phyloP scores from a whole-genome alignment of 2,329 filamentous ascomycete species.

The Xylaria polymorpha region DNA sequence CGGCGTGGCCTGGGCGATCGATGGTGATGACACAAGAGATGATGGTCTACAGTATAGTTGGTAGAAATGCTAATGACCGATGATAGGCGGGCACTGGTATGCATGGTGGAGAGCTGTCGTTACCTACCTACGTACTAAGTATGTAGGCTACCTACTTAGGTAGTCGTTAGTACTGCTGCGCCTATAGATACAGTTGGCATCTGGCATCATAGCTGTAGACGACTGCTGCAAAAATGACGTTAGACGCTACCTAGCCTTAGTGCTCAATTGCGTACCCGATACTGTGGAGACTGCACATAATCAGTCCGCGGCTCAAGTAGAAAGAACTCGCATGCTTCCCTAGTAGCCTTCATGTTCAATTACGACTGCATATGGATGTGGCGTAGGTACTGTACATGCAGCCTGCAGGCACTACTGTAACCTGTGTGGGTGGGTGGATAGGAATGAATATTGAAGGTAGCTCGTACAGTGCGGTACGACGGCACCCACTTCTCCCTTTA shows the following conservation, averaged over 20 bases:
- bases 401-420: neutral
- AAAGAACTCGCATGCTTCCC: neutral
- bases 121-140: too few relatives aligned
- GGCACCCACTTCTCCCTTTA: too few relatives aligned
- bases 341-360: neutral
- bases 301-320: neutral
- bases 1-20: slow-evolving; percentile 7
- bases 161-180: too few relatives aligned
- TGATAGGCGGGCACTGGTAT: neutral
- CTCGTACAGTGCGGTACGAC: too few relatives aligned
- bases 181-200: too few relatives aligned
- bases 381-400: neutral
- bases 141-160: neutral
- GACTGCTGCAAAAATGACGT: neutral
- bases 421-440: too few relatives aligned
- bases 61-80: neutral
- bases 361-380: neutral
- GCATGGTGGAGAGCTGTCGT: slow-evolving; percentile 1
- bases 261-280: neutral
- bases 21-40: neutral
- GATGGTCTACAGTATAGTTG: too few relatives aligned
- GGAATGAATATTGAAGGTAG: too few relatives aligned
- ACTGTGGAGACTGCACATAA: neutral
- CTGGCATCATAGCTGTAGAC: too few relatives aligned
- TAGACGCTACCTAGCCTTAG: neutral